These are phyloP conservation scores for Pichia scutulata DNA, from an alignment of 805 yeast species.

Conservation along the genomic window DNA sequence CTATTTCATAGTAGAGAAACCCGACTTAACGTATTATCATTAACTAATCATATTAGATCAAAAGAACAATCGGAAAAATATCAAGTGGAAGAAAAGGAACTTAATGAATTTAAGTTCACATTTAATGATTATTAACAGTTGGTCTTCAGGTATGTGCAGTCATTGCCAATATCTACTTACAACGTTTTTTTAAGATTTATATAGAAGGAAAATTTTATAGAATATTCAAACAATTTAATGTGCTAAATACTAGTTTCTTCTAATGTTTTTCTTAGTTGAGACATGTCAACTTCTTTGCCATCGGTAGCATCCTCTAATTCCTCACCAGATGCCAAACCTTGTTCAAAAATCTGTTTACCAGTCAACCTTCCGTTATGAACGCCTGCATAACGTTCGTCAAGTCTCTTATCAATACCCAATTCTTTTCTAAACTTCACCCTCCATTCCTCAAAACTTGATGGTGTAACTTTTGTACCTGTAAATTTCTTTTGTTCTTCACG, in stretches of 20 bases:
- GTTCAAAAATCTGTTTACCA: constrained; percentile 85
- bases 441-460: constrained; percentile 70
- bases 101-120: constrained; percentile 1
- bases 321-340: constrained; percentile 73
- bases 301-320: constrained; percentile 35
- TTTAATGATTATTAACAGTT: constrained; percentile 3
- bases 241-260: constrained; percentile 8
- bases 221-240: background rate
- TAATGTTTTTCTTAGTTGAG: constrained; percentile 11
- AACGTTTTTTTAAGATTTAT: background rate
- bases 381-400: constrained; percentile 40
- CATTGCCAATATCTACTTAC: background rate
- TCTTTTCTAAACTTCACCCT: constrained; percentile 62
- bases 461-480: constrained; percentile 82
- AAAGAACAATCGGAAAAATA: background rate
- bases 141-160: background rate
- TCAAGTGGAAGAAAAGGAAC: background rate
- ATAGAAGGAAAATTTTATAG: background rate
- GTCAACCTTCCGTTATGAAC: constrained; percentile 73
- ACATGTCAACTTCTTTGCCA: constrained; percentile 23
- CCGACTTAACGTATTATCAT: background rate
- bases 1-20: background rate
- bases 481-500: constrained; percentile 83
- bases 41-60: background rate
- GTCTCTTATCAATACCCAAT: constrained; percentile 57